Evolutionary conservation across 2,329 filamentous ascomycete species (phyloP).

Genomic region (Pestalotiopsis sp.): DNA sequence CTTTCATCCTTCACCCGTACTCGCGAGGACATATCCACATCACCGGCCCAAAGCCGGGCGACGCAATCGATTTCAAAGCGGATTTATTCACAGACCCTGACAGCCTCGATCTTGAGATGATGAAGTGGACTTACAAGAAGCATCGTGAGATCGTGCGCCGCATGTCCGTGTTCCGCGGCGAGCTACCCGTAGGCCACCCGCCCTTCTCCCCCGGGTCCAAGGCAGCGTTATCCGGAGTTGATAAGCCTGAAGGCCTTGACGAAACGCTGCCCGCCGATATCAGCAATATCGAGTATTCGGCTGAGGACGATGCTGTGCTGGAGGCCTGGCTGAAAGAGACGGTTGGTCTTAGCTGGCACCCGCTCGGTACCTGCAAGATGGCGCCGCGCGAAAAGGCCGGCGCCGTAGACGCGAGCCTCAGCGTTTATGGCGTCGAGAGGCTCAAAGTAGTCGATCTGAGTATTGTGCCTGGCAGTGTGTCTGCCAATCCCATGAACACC

Average conservation of each 20-base stretch:
- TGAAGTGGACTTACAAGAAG: conserved; percentile 67
- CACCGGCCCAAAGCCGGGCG: conserved; percentile 39
- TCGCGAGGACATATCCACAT: conserved; percentile 66
- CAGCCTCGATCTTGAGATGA: conserved; percentile 61
- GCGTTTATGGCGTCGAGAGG: conserved; percentile 37
- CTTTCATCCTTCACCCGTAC: conserved; percentile 62
- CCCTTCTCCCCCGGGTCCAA: conserved; percentile 43
- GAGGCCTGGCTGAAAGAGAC: conserved; percentile 36
- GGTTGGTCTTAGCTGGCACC: conserved; percentile 39
- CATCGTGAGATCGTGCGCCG: conserved; percentile 63
- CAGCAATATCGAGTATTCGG: conserved; percentile 47
- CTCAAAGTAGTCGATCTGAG: conserved; percentile 38
- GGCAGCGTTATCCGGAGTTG: conserved; percentile 28
- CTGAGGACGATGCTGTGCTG: conserved; percentile 45
- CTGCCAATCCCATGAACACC: conserved; percentile 46
- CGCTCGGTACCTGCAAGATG: conserved; percentile 40
- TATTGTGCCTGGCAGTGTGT: conserved; percentile 31
- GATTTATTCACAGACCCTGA: conserved; percentile 55
- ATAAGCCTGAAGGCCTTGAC: conserved; percentile 27
- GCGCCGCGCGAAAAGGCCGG: conserved; percentile 33
- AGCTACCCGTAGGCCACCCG: conserved; percentile 45
- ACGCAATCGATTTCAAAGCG: conserved; percentile 55
- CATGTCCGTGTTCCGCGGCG: conserved; percentile 52
- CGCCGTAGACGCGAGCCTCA: conserved; percentile 37
- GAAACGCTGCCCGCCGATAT: conserved; percentile 31